A percentile compares a stretch with the other conserved stretches of the same genome.
Conservation (phyloP, 176 grass and related monocot genomes). For the Aegilops tauschii region DNA sequence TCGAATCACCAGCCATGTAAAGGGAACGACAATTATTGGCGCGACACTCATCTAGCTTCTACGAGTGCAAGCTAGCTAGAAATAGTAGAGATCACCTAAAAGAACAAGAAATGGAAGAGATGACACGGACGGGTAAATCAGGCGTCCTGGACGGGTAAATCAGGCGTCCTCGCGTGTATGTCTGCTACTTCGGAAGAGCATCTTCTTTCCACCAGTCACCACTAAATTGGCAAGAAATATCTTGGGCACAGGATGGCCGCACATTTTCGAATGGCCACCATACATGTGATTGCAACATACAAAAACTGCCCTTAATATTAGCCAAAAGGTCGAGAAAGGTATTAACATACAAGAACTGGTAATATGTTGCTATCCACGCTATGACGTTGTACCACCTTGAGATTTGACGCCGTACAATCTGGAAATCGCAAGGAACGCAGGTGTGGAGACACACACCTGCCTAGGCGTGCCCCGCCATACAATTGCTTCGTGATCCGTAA, state of each 20-base stretch:
- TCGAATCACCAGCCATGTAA: not conserved
- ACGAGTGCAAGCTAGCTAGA: not conserved
- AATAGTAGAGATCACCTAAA: not conserved
- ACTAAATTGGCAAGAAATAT: not conserved
- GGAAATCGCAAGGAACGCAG: too few species aligned
- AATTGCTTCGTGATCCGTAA: too few species aligned
- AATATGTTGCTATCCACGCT: not conserved
- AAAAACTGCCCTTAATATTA: conserved; percentile 50
- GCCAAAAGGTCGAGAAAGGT: conserved; percentile 83
- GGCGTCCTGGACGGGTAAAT: not conserved
- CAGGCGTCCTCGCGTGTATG: not conserved
- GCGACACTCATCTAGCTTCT: not conserved
- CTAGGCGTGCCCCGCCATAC: too few species aligned
- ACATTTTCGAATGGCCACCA: not conserved
- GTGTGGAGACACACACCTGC: too few species aligned
- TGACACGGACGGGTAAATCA: not conserved
- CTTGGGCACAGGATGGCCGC: not conserved
- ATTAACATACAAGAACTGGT: not conserved
- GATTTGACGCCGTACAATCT: too few species aligned
- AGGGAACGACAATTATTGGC: not conserved
- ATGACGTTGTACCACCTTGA: too few species aligned
- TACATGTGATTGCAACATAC: not conserved
- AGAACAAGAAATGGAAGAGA: not conserved
- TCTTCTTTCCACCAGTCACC: not conserved
- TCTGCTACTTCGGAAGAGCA: not conserved